phyloP scores from a whole-genome alignment of 768 basidiomycete genomes.

The Chalciporus sphaerocephalus region DNA sequence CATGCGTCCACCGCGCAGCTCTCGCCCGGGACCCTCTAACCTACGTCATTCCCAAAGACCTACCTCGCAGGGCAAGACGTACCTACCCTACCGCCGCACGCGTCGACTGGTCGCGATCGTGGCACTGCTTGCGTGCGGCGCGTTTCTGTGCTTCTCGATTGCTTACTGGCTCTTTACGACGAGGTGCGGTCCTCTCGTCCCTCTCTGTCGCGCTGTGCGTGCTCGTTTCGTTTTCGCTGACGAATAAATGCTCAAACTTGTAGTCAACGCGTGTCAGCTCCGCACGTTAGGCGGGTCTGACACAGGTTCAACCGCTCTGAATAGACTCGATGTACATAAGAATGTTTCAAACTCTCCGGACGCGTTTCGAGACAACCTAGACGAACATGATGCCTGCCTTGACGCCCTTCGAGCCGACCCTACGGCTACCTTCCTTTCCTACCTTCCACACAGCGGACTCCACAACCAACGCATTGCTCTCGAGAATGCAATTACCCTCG shows the following conservation, averaged over 20 bases:
- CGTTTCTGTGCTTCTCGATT: slow-evolving; percentile 49
- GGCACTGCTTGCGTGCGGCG: slow-evolving; percentile 43
- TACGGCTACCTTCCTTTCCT: slow-evolving; percentile 54
- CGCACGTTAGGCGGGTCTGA: slow-evolving; percentile 2
- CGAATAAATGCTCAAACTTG: slow-evolving; percentile 24
- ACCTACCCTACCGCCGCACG: slow-evolving; percentile 25
- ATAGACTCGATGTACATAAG: not conserved
- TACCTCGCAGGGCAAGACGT: slow-evolving; percentile 2
- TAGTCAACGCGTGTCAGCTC: slow-evolving; percentile 20
- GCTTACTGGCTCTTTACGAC: slow-evolving; percentile 64
- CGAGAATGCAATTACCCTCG: slow-evolving; percentile 77
- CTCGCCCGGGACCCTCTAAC: slow-evolving; percentile 16
- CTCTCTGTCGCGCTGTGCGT: slow-evolving; percentile 14
- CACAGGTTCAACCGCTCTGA: not conserved
- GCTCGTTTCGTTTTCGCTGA: slow-evolving; percentile 17
- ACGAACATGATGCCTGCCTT: slow-evolving; percentile 16
- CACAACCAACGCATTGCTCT: slow-evolving; percentile 86
- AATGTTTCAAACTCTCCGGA: slow-evolving; percentile 1
- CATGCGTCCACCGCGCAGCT: slow-evolving; percentile 45
- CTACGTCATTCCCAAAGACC: slow-evolving; percentile 14
- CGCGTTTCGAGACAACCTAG: slow-evolving; percentile 30
- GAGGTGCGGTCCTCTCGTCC: slow-evolving; percentile 44
- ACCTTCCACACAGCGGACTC: slow-evolving; percentile 79
- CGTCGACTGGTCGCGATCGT: slow-evolving; percentile 42
- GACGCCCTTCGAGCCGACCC: slow-evolving; percentile 13